Evolutionary conservation across 1,284 basidiomycete species (phyloP).

Genomic region (Singerocomus inundabilis): DNA sequence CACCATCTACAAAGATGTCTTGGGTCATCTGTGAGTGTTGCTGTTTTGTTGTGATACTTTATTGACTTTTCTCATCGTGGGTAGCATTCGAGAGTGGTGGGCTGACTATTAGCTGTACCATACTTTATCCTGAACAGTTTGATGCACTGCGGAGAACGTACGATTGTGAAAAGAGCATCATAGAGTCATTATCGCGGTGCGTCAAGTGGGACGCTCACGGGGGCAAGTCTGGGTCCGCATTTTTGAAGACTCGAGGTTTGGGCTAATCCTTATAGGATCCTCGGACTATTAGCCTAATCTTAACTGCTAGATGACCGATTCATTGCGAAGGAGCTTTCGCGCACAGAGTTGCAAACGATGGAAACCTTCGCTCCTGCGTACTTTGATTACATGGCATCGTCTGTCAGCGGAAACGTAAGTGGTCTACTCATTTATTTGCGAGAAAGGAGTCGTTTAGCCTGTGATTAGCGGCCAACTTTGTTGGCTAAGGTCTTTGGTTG

Average conservation of each 20-base stretch:
- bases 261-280: not conserved
- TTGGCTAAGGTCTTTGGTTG: conserved; percentile 98
- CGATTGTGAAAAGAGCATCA: conserved; percentile 90
- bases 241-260: conserved; percentile 90
- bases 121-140: conserved; percentile 97
- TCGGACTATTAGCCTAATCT: conserved; percentile 1
- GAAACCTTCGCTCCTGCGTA: conserved; percentile 97
- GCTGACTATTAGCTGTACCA: conserved; percentile 93
- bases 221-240: conserved; percentile 96
- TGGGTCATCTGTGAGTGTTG: conserved; percentile 70
- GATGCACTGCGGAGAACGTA: conserved; percentile 91
- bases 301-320: conserved; percentile 83
- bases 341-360: conserved; percentile 91
- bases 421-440: not conserved
- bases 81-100: conserved; percentile 87
- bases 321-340: conserved; percentile 95
- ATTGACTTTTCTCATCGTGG: conserved; percentile 45
- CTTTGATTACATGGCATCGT: conserved; percentile 95
- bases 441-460: conserved; percentile 2
- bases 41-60: not conserved
- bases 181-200: conserved; percentile 92
- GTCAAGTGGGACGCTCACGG: conserved; percentile 96
- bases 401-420: conserved; percentile 73
- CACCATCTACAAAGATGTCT: conserved; percentile 75
- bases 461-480: conserved; percentile 81